Conservation (phyloP, 2,329 filamentous ascomycete genomes). For the Sphaerostilbella broomeana region DNA sequence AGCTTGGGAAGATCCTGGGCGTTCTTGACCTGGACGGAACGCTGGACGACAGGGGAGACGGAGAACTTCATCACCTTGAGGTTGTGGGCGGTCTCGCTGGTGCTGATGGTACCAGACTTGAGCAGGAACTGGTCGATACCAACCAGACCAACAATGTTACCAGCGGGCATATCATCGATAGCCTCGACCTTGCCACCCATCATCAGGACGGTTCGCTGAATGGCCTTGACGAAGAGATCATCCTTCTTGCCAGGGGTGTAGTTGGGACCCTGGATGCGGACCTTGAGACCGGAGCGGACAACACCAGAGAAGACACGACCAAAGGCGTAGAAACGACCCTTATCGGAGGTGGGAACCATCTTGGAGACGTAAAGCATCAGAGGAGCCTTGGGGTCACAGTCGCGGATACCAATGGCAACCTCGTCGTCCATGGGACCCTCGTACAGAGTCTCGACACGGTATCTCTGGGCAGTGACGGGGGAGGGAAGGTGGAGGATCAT, state of each 20-base stretch:
- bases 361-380: constrained; percentile 99
- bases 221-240: constrained; percentile 97
- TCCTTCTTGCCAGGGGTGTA: constrained; percentile 98
- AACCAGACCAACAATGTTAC: constrained; percentile 99
- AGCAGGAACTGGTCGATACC: constrained; percentile 99
- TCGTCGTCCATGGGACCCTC: constrained; percentile 94
- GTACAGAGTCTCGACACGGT: constrained; percentile 98
- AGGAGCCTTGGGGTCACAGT: constrained; percentile 95
- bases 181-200: constrained; percentile 99
- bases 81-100: constrained; percentile 96
- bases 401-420: constrained; percentile 90
- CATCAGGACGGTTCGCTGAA: constrained; percentile 99
- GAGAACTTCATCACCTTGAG: constrained; percentile 99
- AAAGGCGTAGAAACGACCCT: constrained; percentile 99
- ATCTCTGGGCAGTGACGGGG: constrained; percentile 89
- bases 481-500: constrained; percentile 99
- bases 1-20: constrained; percentile 99
- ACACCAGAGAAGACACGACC: constrained; percentile 99
- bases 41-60: constrained; percentile 96
- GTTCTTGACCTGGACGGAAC: constrained; percentile 99
- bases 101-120: constrained; percentile 99
- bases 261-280: constrained; percentile 99
- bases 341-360: constrained; percentile 99
- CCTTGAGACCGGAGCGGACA: constrained; percentile 95
- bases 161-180: constrained; percentile 96